Base-by-base conservation (phyloP, 768 basidiomycete species). In the Leccinum disarticulatum region DNA sequence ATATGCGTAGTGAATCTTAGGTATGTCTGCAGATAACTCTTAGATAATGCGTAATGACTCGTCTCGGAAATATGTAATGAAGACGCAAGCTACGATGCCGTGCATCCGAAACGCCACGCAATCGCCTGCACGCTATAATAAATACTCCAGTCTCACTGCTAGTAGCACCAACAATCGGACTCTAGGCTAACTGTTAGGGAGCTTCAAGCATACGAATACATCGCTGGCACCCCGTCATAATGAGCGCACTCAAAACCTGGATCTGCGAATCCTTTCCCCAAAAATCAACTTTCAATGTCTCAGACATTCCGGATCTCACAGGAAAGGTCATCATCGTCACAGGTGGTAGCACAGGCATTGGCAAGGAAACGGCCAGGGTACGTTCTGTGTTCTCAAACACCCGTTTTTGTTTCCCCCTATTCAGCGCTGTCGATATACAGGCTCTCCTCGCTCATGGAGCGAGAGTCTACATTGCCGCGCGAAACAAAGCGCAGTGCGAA, bases 391-490 rank as follows among this genome's bases (percentile, higher is more conserved):
- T 43, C n/a, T 3, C 9, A 33, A 19, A 31, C 17, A 3, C 6
- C 17, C 6, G 28, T 7, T 31, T 25, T 38, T 25, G 7, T 14
- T 17, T 27, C 4, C 5, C 6, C 22, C 41, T 43, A 43, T n/a
- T 43, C 10, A 11, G 9, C n/a, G 10, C 5, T 11, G 43, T 46
- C 43, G n/a, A 19, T 1, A 46, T 19, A 48, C 28, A 69, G 68
- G 66, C 57, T 33, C 65, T 76, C 41, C 67, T 77, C n/a, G 14
- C 56, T 11, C 67, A 69, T n/a, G 63, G 70, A 10, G 74, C 76
- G 1, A 74, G 61, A 14, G 77, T 79, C 27, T 78, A 79, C 61
- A 55, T 80, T 7, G 74, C 73, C 14, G 63, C 70, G 3, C 67
- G 77, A 11, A 68, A 64, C 51, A 56, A 60, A 25, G 27, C 35